Evolutionary conservation across 192 early-diverging fungal species (phyloP).

Genomic region (Entomortierella chlamydospora): DNA sequence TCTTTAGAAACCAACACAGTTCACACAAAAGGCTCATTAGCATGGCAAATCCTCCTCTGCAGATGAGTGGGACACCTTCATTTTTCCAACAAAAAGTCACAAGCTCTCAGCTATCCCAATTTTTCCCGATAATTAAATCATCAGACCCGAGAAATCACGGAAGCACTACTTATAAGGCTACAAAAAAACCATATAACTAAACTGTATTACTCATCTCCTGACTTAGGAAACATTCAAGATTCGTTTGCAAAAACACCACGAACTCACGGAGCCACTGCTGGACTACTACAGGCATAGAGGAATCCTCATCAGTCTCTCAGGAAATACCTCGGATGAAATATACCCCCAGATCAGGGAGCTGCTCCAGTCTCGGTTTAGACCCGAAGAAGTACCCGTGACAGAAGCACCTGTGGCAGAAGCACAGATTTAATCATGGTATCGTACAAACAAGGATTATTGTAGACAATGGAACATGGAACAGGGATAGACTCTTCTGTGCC

Average conservation of each 20-base stretch:
- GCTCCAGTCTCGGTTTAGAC: conserved; percentile 41
- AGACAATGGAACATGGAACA: neutral
- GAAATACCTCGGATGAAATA: conserved; percentile 91
- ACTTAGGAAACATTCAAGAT: conserved; percentile 79
- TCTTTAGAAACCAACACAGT: too few relatives aligned
- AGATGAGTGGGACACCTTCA: too few relatives aligned
- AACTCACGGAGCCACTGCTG: conserved; percentile 83
- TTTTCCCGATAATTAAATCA: conserved; percentile 3
- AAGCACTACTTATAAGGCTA: neutral
- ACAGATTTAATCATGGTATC: neutral
- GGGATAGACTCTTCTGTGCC: too few relatives aligned
- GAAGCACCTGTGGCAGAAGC: conserved; percentile 19
- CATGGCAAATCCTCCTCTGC: too few relatives aligned
- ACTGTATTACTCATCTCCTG: too few relatives aligned
- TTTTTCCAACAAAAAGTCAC: too few relatives aligned
- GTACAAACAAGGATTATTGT: neutral
- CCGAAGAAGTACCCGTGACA: conserved; percentile 24
- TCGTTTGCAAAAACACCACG: conserved; percentile 81
- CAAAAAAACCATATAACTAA: too few relatives aligned
- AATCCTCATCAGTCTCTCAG: conserved; percentile 76
- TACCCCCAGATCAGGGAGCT: conserved; percentile 81
- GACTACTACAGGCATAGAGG: conserved; percentile 80
- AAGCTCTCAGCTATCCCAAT: neutral
- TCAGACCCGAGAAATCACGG: neutral
- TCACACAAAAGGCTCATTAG: too few relatives aligned